A percentile compares a stretch with the other conserved stretches of the same genome.
These are phyloP conservation scores for Mycena venus DNA, from an alignment of 768 basidiomycete species.

Conservation along the genomic window DNA sequence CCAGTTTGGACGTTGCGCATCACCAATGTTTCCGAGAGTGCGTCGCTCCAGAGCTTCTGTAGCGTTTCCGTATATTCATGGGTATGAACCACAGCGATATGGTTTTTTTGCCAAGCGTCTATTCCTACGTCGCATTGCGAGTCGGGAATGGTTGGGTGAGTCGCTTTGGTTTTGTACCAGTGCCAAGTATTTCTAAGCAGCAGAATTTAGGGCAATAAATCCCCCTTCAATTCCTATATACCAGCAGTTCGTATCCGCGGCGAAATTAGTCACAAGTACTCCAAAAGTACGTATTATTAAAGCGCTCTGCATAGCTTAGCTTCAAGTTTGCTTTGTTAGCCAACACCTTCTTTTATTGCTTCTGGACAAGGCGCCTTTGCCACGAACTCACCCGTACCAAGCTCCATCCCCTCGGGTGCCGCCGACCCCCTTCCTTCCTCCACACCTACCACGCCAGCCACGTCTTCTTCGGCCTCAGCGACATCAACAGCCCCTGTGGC, in stretches of 20 bases:
- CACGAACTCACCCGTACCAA: conserved; percentile 37
- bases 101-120: conserved; percentile 54
- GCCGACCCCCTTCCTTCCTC: neutral
- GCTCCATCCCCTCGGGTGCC: conserved; percentile 9
- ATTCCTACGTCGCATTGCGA: conserved; percentile 52
- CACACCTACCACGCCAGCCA: neutral
- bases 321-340: conserved; percentile 35
- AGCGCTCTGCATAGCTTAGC: neutral
- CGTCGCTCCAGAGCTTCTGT: conserved; percentile 11
- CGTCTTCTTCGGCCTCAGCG: neutral
- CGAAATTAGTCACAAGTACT: conserved; percentile 42
- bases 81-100: conserved; percentile 42
- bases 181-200: neutral
- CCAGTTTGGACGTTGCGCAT: conserved; percentile 52
- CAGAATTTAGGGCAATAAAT: conserved; percentile 49
- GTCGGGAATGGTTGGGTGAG: conserved; percentile 57
- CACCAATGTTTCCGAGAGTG: conserved; percentile 46
- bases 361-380: conserved; percentile 53
- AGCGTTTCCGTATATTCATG: neutral
- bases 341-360: conserved; percentile 38
- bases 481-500: conserved; percentile 12
- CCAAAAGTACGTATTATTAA: conserved; percentile 41
- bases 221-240: conserved; percentile 45
- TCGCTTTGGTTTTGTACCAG: neutral
- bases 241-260: conserved; percentile 41